A percentile compares a stretch with the other conserved stretches of the same genome.
Conservation (phyloP, 73 alveolate genomes). For the Tetrahymena malaccensis region DNA sequence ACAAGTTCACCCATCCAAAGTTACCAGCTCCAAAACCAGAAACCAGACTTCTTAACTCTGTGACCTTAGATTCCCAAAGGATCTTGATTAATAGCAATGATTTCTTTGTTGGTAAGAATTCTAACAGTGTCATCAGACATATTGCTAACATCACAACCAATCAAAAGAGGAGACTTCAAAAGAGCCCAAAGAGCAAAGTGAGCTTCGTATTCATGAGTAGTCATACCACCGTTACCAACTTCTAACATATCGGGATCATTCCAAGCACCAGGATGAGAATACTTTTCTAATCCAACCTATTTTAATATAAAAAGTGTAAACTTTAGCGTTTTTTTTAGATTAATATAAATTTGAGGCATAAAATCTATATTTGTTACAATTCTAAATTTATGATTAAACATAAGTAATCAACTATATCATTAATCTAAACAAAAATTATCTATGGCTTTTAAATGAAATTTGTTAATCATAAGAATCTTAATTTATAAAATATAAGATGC, state of each 20-base stretch:
- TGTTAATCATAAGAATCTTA: too few relatives aligned
- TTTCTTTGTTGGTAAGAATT: conserved; percentile 72
- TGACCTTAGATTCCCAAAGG: conserved; percentile 84
- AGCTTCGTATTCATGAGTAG: conserved; percentile 71
- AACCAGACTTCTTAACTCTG: conserved; percentile 26
- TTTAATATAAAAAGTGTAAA: neutral
- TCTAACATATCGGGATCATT: conserved; percentile 98
- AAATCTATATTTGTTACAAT: neutral
- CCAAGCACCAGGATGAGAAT: conserved; percentile 99
- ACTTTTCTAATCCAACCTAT: conserved; percentile 41
- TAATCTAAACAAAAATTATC: neutral
- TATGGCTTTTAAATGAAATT: too few relatives aligned
- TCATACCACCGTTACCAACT: conserved; percentile 91
- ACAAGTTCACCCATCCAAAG: conserved; percentile 15
- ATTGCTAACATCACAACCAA: conserved; percentile 81
- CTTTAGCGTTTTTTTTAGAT: neutral
- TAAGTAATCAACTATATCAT: neutral
- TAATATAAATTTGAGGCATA: neutral
- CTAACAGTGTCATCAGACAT: conserved; percentile 57
- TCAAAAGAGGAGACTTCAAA: conserved; percentile 89
- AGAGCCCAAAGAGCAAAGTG: conserved; percentile 97
- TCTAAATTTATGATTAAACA: too few relatives aligned
- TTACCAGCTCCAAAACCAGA: neutral
- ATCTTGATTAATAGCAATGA: conserved; percentile 92
- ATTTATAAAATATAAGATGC: too few relatives aligned